A percentile compares a stretch with the other conserved stretches of the same genome.
These are phyloP conservation scores for Vigna trinervia DNA, from an alignment of 306 rosid species.

Conservation along the genomic window DNA sequence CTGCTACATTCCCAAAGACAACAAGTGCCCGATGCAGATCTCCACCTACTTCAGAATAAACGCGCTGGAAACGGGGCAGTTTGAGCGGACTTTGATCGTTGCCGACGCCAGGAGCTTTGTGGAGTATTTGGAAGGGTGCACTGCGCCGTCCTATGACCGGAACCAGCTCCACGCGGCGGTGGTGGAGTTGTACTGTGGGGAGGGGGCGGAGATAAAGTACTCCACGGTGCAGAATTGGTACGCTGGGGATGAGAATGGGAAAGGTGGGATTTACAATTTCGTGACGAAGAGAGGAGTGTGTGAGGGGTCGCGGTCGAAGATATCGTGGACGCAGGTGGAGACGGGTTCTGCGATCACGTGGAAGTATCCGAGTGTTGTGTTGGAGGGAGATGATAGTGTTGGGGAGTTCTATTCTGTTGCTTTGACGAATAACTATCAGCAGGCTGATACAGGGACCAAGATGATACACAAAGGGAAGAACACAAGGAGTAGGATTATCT, in stretches of 20 bases:
- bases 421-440: conserved; percentile 8
- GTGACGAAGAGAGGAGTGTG: background rate
- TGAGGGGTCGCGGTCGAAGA: background rate
- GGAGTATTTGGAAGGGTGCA: conserved; percentile 6
- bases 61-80: conserved; percentile 1
- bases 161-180: background rate
- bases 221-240: conserved; percentile 18
- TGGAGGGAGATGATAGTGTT: background rate
- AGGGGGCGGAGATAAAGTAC: background rate
- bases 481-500: conserved; percentile 2
- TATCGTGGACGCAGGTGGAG: conserved; percentile 23
- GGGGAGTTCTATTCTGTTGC: conserved; percentile 9
- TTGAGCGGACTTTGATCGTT: background rate
- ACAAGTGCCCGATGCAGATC: conserved; percentile 7
- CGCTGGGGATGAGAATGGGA: conserved; percentile 10
- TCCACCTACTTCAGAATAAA: conserved; percentile 7
- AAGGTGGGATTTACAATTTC: background rate
- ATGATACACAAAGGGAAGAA: conserved; percentile 13
- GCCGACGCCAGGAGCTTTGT: background rate
- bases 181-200: conserved; percentile 1
- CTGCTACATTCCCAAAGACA: background rate
- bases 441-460: conserved; percentile 4
- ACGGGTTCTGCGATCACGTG: conserved; percentile 17
- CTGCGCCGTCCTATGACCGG: conserved; percentile 10
- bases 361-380: conserved; percentile 7